Evolutionary conservation across 192 early-diverging fungal species (phyloP), one percentile per base, ranked within the genome.

Genomic region (Entomortierella lignicola): DNA sequence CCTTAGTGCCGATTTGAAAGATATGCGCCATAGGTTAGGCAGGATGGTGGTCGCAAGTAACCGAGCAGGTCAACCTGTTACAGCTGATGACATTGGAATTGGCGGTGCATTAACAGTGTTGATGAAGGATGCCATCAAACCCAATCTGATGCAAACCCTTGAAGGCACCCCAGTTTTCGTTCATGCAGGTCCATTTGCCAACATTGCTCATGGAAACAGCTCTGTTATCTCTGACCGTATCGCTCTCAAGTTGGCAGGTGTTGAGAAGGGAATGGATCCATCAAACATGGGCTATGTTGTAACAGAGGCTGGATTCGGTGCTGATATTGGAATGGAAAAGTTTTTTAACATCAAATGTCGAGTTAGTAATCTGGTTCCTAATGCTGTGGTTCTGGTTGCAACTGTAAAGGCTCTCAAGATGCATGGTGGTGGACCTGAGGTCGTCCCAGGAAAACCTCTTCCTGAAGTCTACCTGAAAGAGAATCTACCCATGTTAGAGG

Each of bases 321-420:
- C 98, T 12, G 98, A 99, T 84, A 99, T 99, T 83, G 98, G 98
- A 41, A 97, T 98, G 93, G 98, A 99, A 70, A 99, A 99, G 83
- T 95, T 95, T 85, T 96, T 98, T 85, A 93, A 99, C 85, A 98
- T 99, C 86, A 99, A 99, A 82, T 99, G 98, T 81, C 91, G 98
- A 51, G 84, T 87, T 12, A 94, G 93, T 21, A 94, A 93, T 27
- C 85, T 99, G 13, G 82, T 93, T 18, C 98, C 98, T 39, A 90
- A 97, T 66, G 90, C 89, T 41, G 98, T 94, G 21, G 96, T 98
- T 27, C 89, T 99, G 30, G 97, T 98, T 44, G 92, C 97, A 18
- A 99, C 98, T 7, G 90, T 98, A 11, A 91, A 93, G 56, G 94
- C 96, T 15, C 86, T 99, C 42, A 99, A 99, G 85, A 96, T 96